Evolutionary conservation across 169 alveolate species (phyloP), one percentile per base, ranked within the genome.

Genomic region (Perkinsus marinus): DNA sequence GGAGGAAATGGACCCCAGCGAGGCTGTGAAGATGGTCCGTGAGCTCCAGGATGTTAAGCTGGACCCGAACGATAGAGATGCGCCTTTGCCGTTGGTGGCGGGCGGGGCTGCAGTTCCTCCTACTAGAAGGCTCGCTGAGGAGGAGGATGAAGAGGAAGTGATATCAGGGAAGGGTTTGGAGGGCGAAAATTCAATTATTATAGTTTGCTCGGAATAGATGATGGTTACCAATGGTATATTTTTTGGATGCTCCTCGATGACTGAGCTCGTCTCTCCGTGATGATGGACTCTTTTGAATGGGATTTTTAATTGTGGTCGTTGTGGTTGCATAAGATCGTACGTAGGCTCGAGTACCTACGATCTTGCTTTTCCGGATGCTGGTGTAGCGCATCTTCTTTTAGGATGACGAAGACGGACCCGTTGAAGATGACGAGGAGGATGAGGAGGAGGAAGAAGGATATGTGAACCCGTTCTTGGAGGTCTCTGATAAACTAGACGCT

Each of bases 21-120:
- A 96, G 68, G 97, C 98, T 0, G 98, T 97, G 43, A 95, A 95
- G 93, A 95, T 97, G 97, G 98, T 96, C 16, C 95, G 98, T 90
- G 95, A 94, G 43, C 95, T 97, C 46, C 97, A 97, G 92, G 96
- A 94, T 39, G 43, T 91, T 16, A 69, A 92, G 30, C 26, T 57
- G 26, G 79, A 57, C 22, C 79, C 22, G 36, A 16, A 57, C 26
- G 79, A 57, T 57, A 57, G 79, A 57, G 79, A 57, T 6, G 79
- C 79, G 22, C 79, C 79, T 57, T 0, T 57, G 79, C 79, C 79
- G 34, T 26, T 57, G 34, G 26, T 57, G 34, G 79, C 79, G 7
- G 79, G 79, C 0, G 79, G 79, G 79, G 79, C 79, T 30, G 30
- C 7, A 26, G 79, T 57, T 2, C 79, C 79, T 0, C 79, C 79